Evolutionary conservation across 129 eudicot genomes (phyloP).

Genomic region (Saussurea involucrata): DNA sequence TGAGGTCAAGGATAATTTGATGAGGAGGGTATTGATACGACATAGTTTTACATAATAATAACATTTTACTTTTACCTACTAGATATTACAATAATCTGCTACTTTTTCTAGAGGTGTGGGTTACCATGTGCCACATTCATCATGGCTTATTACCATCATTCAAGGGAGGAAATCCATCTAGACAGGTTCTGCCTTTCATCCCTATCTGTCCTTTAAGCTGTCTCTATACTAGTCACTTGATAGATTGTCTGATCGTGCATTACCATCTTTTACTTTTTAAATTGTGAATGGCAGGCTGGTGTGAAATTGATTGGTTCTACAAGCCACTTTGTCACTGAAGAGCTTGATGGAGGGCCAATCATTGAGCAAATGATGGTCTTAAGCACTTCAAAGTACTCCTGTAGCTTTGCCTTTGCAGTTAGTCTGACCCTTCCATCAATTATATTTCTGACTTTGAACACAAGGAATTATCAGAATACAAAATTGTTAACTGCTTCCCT

Average conservation of each 20-base stretch:
- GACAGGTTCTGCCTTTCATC: constrained; percentile 40
- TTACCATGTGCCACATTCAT: too few species aligned
- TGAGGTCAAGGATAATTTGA: too few species aligned
- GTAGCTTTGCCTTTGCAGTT: background rate
- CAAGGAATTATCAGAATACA: background rate
- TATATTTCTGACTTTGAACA: background rate
- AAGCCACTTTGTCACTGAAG: constrained; percentile 75
- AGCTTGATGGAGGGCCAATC: constrained; percentile 84
- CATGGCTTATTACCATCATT: constrained; percentile 82
- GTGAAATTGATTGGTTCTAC: constrained; percentile 82
- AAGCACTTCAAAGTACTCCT: background rate
- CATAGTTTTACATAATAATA: too few species aligned
- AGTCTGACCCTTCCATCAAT: background rate
- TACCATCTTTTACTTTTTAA: background rate
- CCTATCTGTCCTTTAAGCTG: background rate
- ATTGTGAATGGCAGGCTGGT: constrained; percentile 45
- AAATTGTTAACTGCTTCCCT: background rate
- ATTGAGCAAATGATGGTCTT: constrained; percentile 79
- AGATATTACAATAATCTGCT: too few species aligned
- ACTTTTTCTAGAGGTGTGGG: too few species aligned
- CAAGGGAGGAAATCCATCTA: constrained; percentile 71
- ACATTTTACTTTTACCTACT: too few species aligned
- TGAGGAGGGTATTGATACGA: too few species aligned
- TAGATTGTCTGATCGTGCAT: background rate
- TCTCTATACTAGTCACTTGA: background rate